Percentiles rank a stretch among this genome's conserved stretches.
These are phyloP conservation scores for Leccinellum luteum DNA, from an alignment of 768 basidiomycete species.

Conservation along the genomic window DNA sequence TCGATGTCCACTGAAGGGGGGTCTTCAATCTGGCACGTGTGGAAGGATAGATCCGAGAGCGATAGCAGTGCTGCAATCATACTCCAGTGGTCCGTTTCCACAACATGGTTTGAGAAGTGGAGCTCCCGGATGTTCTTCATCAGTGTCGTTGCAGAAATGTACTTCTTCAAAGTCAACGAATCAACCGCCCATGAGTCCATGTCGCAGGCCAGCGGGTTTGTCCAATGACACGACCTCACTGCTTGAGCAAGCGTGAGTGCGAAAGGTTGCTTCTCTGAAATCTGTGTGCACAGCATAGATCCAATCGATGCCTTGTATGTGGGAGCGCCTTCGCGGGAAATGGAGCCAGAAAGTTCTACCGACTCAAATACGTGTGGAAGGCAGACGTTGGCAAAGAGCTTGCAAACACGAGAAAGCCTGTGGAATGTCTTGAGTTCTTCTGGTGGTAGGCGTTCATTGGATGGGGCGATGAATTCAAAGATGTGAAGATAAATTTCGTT, in stretches of 20 bases:
- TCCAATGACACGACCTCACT: constrained; percentile 5
- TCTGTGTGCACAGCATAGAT: not conserved
- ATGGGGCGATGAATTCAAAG: constrained; percentile 32
- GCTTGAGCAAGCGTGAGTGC: not conserved
- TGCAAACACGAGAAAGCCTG: constrained; percentile 40
- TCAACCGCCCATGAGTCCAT: not conserved
- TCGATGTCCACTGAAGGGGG: not conserved
- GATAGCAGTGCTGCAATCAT: constrained; percentile 6
- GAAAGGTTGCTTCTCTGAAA: not conserved
- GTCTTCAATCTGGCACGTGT: not conserved
- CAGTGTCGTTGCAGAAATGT: not conserved
- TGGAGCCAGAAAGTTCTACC: constrained; percentile 20
- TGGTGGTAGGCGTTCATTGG: constrained; percentile 4
- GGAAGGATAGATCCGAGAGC: constrained; percentile 19
- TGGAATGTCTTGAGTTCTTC: constrained; percentile 13
- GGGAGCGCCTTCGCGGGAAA: not conserved
- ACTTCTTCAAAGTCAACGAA: constrained; percentile 1
- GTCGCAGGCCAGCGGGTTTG: not conserved
- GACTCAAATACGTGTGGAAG: constrained; percentile 40
- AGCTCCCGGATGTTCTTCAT: constrained; percentile 22
- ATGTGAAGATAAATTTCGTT: constrained; percentile 45
- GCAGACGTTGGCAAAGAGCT: constrained; percentile 39
- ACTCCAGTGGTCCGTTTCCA: constrained; percentile 16
- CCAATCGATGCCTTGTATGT: not conserved
- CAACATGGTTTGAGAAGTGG: constrained; percentile 1